phyloP scores from a whole-genome alignment of 306 rosid species.

The Prunus mume region DNA sequence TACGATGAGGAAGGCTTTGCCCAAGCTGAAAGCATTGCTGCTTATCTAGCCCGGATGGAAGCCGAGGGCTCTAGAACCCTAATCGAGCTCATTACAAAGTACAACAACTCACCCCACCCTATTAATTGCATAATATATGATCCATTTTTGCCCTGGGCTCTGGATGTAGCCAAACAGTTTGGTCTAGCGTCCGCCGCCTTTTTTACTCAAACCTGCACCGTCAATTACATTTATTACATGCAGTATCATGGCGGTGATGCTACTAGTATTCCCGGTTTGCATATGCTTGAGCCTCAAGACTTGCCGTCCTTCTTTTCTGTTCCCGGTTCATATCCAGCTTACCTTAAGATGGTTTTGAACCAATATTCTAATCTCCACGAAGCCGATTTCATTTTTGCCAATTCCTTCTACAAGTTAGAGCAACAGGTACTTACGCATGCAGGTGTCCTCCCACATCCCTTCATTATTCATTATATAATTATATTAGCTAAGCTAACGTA shows the following conservation, averaged over 20 bases:
- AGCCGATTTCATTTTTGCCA: conserved; percentile 57
- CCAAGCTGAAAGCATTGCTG: conserved; percentile 25
- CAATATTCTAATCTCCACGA: conserved; percentile 43
- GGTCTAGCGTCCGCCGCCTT: conserved; percentile 45
- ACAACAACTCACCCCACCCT: conserved; percentile 28
- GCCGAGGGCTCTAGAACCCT: conserved; percentile 37
- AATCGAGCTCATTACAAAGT: conserved; percentile 37
- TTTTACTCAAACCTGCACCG: conserved; percentile 57
- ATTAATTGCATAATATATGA: conserved; percentile 55
- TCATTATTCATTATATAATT: no score
- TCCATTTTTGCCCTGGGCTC: conserved; percentile 42
- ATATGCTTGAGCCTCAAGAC: conserved; percentile 42
- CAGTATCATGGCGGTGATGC: conserved; percentile 30
- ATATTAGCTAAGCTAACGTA: no score
- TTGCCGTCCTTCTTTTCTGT: conserved; percentile 45
- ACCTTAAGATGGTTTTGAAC: conserved; percentile 45
- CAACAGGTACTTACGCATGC: conserved; percentile 29
- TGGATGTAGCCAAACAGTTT: conserved; percentile 53
- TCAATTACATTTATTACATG: conserved; percentile 34
- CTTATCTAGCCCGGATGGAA: conserved; percentile 39
- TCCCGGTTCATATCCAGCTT: conserved; percentile 47
- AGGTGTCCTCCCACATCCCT: not conserved
- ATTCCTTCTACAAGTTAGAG: conserved; percentile 60
- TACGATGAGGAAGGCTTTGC: conserved; percentile 56
- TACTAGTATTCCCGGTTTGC: conserved; percentile 40